These are phyloP conservation scores for Herpetomonas tarakana DNA, from an alignment of 208 protist species.

Conservation along the genomic window DNA sequence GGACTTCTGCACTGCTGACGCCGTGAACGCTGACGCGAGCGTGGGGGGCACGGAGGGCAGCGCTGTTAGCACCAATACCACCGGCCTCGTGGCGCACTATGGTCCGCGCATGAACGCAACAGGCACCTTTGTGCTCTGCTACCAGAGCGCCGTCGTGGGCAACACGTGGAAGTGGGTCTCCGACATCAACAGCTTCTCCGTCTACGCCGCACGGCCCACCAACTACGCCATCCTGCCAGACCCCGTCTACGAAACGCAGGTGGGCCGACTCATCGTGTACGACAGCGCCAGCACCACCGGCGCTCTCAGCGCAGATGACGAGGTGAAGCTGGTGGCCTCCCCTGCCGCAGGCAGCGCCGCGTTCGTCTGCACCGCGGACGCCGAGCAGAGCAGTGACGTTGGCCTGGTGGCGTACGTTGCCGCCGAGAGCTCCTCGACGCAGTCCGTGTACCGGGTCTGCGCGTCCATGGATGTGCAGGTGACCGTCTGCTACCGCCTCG, in stretches of 20 bases:
- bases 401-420: conserved; percentile 27
- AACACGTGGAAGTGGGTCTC: conserved; percentile 62
- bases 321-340: conserved; percentile 51
- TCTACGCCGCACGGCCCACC: conserved; percentile 57
- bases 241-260: conserved; percentile 56
- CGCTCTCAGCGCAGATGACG: conserved; percentile 31
- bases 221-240: conserved; percentile 38
- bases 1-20: conserved; percentile 36
- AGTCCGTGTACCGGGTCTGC: conserved; percentile 62
- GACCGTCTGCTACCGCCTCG: conserved; percentile 73
- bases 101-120: conserved; percentile 61
- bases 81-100: conserved; percentile 54
- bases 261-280: conserved; percentile 39
- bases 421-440: conserved; percentile 33
- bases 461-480: conserved; percentile 31
- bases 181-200: conserved; percentile 53
- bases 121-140: conserved; percentile 79
- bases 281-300: conserved; percentile 18
- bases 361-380: conserved; percentile 58
- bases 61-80: conserved; percentile 30
- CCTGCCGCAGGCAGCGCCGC: conserved; percentile 14
- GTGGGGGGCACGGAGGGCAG: conserved; percentile 43
- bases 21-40: conserved; percentile 61
- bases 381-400: conserved; percentile 33
- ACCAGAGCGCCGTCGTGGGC: conserved; percentile 48